These are phyloP conservation scores for Fusarium sp. DNA, from an alignment of 2,329 filamentous ascomycete genomes.

Conservation along the genomic window DNA sequence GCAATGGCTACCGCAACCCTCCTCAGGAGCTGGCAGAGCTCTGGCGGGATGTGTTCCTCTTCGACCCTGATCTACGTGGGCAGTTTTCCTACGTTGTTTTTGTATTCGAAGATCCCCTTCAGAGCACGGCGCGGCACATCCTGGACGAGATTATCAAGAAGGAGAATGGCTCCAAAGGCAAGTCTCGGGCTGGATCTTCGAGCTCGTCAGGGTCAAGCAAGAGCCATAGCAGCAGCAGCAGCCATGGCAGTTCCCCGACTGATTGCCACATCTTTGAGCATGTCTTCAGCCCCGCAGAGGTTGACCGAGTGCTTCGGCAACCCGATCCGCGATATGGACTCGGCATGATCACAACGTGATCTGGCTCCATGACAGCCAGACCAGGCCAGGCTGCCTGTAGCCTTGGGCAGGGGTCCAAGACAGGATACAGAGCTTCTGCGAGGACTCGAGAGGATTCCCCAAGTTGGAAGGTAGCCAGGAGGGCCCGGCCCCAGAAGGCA, in stretches of 20 bases:
- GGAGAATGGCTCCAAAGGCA: conserved; percentile 51
- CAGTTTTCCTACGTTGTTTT: conserved; percentile 73
- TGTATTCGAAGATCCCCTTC: conserved; percentile 69
- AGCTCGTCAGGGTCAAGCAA: conserved; percentile 47
- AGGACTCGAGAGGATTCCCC: conserved; percentile 9
- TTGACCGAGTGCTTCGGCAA: conserved; percentile 62
- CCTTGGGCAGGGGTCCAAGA: background rate
- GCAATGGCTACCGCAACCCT: conserved; percentile 73
- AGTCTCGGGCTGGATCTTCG: conserved; percentile 47
- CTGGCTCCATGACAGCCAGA: background rate
- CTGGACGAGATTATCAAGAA: conserved; percentile 68
- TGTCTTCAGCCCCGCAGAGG: conserved; percentile 63
- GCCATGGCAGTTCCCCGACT: conserved; percentile 47
- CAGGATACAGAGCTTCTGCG: conserved; percentile 3
- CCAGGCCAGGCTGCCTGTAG: background rate
- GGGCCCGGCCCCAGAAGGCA: conserved; percentile 14
- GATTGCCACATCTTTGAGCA: conserved; percentile 67
- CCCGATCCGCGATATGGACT: conserved; percentile 68
- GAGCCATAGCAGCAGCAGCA: conserved; percentile 43
- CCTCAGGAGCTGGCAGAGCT: conserved; percentile 73
- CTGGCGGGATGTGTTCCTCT: conserved; percentile 74
- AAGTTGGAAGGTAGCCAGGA: conserved; percentile 19
- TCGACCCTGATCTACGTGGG: conserved; percentile 71
- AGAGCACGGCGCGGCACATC: conserved; percentile 66
- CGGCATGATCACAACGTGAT: conserved; percentile 61